Conservation (phyloP, 2,329 filamentous ascomycete species). For the Colletotrichum sp. region DNA sequence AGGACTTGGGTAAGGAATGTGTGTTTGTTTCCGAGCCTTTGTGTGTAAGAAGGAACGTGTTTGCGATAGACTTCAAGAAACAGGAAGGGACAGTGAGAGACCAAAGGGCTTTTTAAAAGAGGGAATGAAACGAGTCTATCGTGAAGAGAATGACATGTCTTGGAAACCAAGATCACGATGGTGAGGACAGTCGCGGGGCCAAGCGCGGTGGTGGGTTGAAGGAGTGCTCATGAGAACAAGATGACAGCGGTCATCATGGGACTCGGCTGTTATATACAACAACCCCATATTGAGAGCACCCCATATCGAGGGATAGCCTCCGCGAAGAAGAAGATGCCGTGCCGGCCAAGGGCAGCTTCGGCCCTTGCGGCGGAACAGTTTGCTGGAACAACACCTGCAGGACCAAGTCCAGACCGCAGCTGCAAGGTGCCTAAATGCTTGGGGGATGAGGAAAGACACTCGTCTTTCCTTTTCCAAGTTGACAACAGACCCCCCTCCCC, state of each 20-base stretch:
- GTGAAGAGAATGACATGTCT: slow-evolving; percentile 14
- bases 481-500: not conserved
- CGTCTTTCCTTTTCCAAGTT: not conserved
- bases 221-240: slow-evolving; percentile 2
- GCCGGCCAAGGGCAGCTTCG: not conserved
- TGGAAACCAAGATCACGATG: slow-evolving; percentile 16
- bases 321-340: not conserved
- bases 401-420: not conserved
- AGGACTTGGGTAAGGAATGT: not conserved
- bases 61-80: not conserved
- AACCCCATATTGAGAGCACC: not conserved
- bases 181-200: not conserved
- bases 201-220: not conserved
- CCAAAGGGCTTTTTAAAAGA: not conserved
- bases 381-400: not conserved
- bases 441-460: not conserved
- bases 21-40: not conserved
- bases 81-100: not conserved
- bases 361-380: not conserved
- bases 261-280: not conserved
- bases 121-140: not conserved
- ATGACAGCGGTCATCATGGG: slow-evolving; percentile 7
- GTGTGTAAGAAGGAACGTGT: not conserved
- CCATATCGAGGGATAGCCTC: not conserved
- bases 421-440: not conserved